Evolutionary conservation across 2,329 filamentous ascomycete species (phyloP).

Genomic region (Beauveria pseudobassiana): DNA sequence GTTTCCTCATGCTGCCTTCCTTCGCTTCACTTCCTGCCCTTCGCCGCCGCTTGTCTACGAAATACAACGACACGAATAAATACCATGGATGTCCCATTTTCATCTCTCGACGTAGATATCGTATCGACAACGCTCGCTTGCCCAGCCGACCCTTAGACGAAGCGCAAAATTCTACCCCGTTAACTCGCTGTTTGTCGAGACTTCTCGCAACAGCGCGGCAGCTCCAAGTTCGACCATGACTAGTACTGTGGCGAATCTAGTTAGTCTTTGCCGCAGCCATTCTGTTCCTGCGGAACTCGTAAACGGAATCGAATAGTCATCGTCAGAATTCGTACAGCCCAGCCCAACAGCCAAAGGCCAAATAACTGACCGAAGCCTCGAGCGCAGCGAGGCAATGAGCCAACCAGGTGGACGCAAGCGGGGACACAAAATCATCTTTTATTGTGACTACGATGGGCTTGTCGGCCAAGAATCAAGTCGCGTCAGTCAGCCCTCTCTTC

Average conservation of each 20-base stretch:
- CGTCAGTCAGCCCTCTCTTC: not conserved
- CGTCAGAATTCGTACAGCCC: not conserved
- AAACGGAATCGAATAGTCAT: slow-evolving; percentile 9
- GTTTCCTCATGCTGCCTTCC: not conserved
- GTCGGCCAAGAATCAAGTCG: no score
- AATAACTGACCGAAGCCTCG: not conserved
- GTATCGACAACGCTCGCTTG: not conserved
- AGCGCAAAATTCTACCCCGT: not conserved
- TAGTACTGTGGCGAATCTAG: slow-evolving; percentile 1
- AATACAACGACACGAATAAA: not conserved
- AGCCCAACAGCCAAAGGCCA: no score
- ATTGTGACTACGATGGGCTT: no score
- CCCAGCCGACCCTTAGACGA: not conserved
- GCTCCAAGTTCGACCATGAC: not conserved
- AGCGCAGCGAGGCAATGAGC: not conserved
- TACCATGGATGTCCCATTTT: not conserved
- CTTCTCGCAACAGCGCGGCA: not conserved
- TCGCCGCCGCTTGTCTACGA: not conserved
- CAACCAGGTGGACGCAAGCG: not conserved
- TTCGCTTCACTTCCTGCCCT: not conserved
- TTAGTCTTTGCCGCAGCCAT: not conserved
- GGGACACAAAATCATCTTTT: not conserved
- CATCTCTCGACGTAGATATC: not conserved
- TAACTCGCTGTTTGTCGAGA: not conserved
- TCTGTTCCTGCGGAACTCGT: not conserved